These are phyloP conservation scores for Atkinsonella texensis DNA, from an alignment of 2,329 filamentous ascomycete species.

Conservation along the genomic window DNA sequence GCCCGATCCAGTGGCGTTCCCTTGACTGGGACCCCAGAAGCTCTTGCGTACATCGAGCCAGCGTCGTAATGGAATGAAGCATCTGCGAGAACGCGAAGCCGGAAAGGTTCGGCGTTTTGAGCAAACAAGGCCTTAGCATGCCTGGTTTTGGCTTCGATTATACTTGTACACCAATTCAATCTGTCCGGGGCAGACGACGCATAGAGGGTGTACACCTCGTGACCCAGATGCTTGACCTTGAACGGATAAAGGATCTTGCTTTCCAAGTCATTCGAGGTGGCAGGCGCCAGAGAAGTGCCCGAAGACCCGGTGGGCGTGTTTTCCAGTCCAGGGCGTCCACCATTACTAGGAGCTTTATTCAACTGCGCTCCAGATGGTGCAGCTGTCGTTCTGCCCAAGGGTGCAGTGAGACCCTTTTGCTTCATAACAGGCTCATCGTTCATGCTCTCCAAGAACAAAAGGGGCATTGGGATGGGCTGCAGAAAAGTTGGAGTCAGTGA, in stretches of 20 bases:
- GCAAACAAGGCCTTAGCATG: constrained; percentile 80
- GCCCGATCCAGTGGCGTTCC: constrained; percentile 87
- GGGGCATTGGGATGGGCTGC: constrained; percentile 86
- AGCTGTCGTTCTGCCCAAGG: constrained; percentile 46
- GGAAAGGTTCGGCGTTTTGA: constrained; percentile 93
- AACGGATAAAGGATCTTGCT: constrained; percentile 87
- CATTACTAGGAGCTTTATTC: constrained; percentile 41
- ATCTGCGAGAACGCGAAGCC: constrained; percentile 82
- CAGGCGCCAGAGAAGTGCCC: constrained; percentile 37
- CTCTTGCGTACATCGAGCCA: constrained; percentile 45
- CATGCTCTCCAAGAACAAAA: constrained; percentile 82
- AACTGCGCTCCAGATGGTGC: constrained; percentile 47
- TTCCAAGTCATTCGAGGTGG: constrained; percentile 53
- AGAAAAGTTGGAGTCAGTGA: constrained; percentile 8
- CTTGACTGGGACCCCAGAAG: constrained; percentile 60
- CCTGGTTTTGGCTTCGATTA: constrained; percentile 86
- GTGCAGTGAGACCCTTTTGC: constrained; percentile 59
- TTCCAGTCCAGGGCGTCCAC: constrained; percentile 47
- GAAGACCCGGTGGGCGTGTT: constrained; percentile 60
- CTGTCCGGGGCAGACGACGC: constrained; percentile 64
- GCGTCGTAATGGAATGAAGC: constrained; percentile 76
- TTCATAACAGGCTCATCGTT: constrained; percentile 87
- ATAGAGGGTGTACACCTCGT: constrained; percentile 86
- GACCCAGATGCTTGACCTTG: constrained; percentile 87
- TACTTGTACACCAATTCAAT: constrained; percentile 84